A percentile compares a stretch with the other conserved stretches of the same genome.
Conservation (phyloP, 305 asterid genomes). For the Fraxinus ornus region DNA sequence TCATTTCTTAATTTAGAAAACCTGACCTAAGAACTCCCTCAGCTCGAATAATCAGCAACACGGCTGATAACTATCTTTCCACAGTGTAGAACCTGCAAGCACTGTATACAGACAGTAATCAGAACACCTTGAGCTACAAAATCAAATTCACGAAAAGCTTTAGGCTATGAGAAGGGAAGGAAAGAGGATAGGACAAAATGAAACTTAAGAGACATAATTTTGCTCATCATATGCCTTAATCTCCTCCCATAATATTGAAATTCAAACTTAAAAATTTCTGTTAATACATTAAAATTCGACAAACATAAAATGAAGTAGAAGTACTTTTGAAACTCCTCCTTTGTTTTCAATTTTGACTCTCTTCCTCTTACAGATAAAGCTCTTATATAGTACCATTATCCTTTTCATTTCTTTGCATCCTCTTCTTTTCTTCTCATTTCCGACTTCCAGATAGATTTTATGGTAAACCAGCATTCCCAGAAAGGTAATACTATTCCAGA, state of each 20-base stretch:
- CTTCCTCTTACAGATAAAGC: neutral
- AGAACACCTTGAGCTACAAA: slow-evolving; percentile 13
- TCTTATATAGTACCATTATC: neutral
- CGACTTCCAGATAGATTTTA: neutral
- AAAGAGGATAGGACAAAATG: neutral
- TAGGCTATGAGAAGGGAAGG: neutral
- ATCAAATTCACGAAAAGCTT: neutral
- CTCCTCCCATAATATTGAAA: neutral
- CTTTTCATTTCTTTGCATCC: neutral
- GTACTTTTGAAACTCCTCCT: neutral
- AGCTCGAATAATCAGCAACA: slow-evolving; percentile 21
- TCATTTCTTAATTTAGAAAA: slow-evolving; percentile 31
- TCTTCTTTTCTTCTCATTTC: neutral
- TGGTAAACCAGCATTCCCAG: neutral
- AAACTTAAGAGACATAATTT: neutral
- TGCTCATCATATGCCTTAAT: neutral
- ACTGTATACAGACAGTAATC: slow-evolving; percentile 24
- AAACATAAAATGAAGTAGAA: neutral
- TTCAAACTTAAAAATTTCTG: neutral
- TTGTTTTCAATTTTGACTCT: neutral
- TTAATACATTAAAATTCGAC: neutral
- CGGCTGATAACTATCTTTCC: slow-evolving; percentile 21
- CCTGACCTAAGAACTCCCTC: slow-evolving; percentile 27
- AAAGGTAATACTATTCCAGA: neutral
- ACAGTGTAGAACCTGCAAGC: slow-evolving; percentile 33